phyloP scores from a whole-genome alignment of 768 basidiomycete species.

The Mycena albidolilacea region DNA sequence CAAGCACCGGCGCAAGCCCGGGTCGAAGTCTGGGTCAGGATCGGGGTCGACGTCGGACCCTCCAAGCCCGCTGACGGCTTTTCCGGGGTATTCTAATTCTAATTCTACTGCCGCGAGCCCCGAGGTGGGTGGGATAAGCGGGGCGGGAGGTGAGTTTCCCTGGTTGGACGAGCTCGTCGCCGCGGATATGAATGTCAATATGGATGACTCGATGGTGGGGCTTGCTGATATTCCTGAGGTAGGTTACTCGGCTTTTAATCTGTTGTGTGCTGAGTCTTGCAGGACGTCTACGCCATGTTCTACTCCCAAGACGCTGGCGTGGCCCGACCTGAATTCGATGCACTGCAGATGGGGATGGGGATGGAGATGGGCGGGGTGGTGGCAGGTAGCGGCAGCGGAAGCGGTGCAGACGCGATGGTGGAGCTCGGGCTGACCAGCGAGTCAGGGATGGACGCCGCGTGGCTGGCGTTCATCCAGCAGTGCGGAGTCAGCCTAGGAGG shows the following conservation, averaged over 20 bases:
- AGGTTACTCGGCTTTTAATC: background rate
- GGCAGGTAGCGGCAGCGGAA: background rate
- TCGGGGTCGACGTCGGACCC: background rate
- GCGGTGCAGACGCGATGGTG: conserved; percentile 50
- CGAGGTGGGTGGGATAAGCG: background rate
- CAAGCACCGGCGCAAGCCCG: conserved; percentile 37
- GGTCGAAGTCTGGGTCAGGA: conserved; percentile 2
- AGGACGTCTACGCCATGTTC: conserved; percentile 34
- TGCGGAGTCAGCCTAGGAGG: conserved; percentile 54
- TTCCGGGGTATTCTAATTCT: no score
- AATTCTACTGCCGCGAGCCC: background rate
- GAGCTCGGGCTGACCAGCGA: conserved; percentile 63
- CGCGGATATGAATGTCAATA: conserved; percentile 17
- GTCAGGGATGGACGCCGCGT: conserved; percentile 62
- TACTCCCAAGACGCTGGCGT: conserved; percentile 13
- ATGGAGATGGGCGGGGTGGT: background rate
- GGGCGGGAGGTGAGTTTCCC: conserved; percentile 20
- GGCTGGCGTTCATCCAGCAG: conserved; percentile 66
- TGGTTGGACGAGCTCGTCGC: conserved; percentile 38
- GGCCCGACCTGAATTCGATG: background rate
- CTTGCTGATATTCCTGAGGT: conserved; percentile 17
- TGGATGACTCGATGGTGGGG: conserved; percentile 18
- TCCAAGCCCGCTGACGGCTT: background rate
- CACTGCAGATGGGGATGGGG: conserved; percentile 6
- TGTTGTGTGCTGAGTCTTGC: background rate